Conservation (phyloP, 2,329 filamentous ascomycete species). For the Colletotrichum cordylinicola region DNA sequence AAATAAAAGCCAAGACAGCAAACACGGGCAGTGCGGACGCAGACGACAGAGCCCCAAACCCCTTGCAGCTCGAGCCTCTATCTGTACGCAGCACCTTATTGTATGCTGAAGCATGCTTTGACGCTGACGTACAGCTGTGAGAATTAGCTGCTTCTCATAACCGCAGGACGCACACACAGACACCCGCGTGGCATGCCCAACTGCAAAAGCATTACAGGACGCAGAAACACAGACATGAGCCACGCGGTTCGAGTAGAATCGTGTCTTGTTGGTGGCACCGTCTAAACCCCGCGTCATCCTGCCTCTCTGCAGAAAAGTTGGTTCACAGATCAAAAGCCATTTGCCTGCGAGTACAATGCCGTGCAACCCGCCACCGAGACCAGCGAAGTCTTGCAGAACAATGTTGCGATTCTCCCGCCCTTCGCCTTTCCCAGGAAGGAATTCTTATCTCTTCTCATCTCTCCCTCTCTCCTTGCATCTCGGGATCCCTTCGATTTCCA, state of each 20-base stretch:
- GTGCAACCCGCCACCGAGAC: neutral
- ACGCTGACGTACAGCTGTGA: neutral
- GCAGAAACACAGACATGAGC: neutral
- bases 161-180: neutral
- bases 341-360: neutral
- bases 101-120: neutral
- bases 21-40: neutral
- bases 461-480: neutral
- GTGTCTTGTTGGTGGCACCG: neutral
- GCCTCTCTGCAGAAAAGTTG: neutral
- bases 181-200: neutral
- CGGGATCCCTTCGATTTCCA: neutral
- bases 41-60: neutral
- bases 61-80: neutral
- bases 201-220: neutral
- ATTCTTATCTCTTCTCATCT: neutral
- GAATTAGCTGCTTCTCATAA: neutral
- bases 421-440: neutral
- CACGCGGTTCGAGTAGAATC: neutral
- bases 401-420: neutral
- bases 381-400: neutral
- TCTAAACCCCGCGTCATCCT: neutral
- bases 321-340: neutral
- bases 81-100: neutral
- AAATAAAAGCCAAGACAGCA: neutral